phyloP scores from a whole-genome alignment of 2,329 filamentous ascomycete genomes.

The Aureobasidium melanogenum region DNA sequence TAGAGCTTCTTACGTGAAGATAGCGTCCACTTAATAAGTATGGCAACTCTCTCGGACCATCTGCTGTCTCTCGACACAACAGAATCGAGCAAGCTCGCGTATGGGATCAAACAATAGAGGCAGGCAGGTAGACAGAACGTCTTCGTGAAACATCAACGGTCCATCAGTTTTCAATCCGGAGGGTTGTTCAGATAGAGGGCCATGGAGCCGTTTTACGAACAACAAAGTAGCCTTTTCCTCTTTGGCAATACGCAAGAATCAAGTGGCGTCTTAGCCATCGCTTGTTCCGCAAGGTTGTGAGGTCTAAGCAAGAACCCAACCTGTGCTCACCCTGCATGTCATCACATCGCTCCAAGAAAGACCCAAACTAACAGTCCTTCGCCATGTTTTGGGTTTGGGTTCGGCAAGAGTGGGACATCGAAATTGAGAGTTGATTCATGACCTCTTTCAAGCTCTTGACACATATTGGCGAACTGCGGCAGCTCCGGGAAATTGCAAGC shows the following conservation, averaged over 20 bases:
- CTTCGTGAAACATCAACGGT: slow-evolving; percentile 13
- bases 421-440: background rate
- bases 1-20: background rate
- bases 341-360: background rate
- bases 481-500: slow-evolving; percentile 2
- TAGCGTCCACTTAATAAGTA: slow-evolving; percentile 12
- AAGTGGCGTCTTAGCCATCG: slow-evolving; percentile 9
- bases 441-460: background rate
- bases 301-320: background rate
- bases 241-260: background rate
- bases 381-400: background rate
- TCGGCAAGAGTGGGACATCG: background rate
- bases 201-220: slow-evolving; percentile 9
- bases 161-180: slow-evolving; percentile 4
- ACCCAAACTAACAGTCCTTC: background rate
- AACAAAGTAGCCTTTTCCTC: background rate
- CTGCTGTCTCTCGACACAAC: background rate
- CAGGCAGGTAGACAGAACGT: slow-evolving; percentile 9
- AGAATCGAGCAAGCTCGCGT: slow-evolving; percentile 8
- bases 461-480: background rate
- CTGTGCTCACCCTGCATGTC: slow-evolving; percentile 5
- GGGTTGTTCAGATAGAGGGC: slow-evolving; percentile 1
- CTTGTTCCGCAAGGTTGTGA: slow-evolving; percentile 6
- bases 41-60: background rate
- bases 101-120: slow-evolving; percentile 11